Conservation (phyloP, 192 early-diverging fungal species). For the Phycomyces nitens region DNA sequence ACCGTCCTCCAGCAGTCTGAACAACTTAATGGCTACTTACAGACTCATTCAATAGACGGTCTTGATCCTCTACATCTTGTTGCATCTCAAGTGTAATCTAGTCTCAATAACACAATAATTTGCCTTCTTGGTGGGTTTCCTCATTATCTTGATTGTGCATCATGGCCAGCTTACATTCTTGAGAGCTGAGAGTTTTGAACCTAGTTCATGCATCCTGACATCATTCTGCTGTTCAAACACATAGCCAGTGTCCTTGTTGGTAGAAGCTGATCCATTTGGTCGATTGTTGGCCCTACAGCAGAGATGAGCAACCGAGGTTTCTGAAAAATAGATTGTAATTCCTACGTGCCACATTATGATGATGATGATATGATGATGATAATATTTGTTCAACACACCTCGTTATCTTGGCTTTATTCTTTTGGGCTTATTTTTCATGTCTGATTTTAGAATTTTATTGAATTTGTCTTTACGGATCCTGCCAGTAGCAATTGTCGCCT, state of each 20-base stretch:
- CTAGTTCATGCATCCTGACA: conserved; percentile 48
- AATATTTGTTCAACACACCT: no score
- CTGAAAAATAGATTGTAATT: no score
- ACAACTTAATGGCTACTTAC: conserved; percentile 19
- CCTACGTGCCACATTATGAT: no score
- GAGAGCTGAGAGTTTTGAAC: conserved; percentile 49
- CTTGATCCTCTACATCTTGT: conserved; percentile 40
- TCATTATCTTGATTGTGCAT: neutral
- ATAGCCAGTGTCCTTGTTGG: conserved; percentile 18
- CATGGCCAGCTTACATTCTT: conserved; percentile 40
- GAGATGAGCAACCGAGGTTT: no score
- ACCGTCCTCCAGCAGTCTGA: no score
- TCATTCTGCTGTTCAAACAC: conserved; percentile 55
- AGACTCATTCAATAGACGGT: conserved; percentile 35
- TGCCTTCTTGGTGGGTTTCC: no score
- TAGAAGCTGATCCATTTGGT: conserved; percentile 6
- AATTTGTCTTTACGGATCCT: no score
- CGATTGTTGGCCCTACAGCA: neutral
- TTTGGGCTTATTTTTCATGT: no score
- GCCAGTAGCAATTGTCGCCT: no score
- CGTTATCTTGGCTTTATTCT: no score
- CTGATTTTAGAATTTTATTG: no score
- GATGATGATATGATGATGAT: no score
- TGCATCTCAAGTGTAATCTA: conserved; percentile 49
- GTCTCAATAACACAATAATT: neutral